Percentiles rank a stretch among this genome's conserved stretches.
Conservation (phyloP, 208 protist genomes). For the Trypanosoma vivax region DNA sequence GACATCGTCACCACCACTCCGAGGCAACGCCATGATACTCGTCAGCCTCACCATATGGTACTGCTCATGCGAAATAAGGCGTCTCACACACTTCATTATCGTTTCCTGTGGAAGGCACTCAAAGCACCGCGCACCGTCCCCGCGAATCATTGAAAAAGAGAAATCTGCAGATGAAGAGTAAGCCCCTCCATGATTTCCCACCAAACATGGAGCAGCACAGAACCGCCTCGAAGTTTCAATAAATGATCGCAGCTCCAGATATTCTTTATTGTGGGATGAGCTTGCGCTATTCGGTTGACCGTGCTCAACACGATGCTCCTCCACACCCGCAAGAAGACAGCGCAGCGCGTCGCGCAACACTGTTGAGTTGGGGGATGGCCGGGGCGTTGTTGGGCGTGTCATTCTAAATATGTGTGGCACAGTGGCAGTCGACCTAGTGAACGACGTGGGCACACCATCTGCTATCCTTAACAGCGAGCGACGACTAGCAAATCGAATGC, state of each 20-base stretch:
- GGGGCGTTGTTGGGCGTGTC: background rate
- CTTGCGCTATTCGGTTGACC: slow-evolving; percentile 29
- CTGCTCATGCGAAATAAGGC: slow-evolving; percentile 32
- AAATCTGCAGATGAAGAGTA: background rate
- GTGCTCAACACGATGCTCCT: slow-evolving; percentile 25
- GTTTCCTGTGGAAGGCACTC: slow-evolving; percentile 54
- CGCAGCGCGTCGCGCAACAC: slow-evolving; percentile 34
- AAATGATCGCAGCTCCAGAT: slow-evolving; percentile 61
- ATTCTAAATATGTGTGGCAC: background rate
- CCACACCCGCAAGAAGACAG: slow-evolving; percentile 45
- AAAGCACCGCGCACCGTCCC: slow-evolving; percentile 63
- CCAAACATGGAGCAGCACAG: background rate
- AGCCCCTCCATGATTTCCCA: slow-evolving; percentile 1
- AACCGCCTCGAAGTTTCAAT: slow-evolving; percentile 20
- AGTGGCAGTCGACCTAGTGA: too few species aligned
- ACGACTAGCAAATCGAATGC: slow-evolving; percentile 18
- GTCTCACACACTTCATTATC: slow-evolving; percentile 27
- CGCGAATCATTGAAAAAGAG: slow-evolving; percentile 28
- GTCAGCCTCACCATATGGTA: slow-evolving; percentile 41
- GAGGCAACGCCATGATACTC: slow-evolving; percentile 8
- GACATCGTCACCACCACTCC: background rate
- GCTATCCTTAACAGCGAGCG: slow-evolving; percentile 13
- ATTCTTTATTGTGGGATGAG: slow-evolving; percentile 48
- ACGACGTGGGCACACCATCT: background rate
- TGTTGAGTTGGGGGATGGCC: slow-evolving; percentile 9